phyloP scores from a whole-genome alignment of 805 yeast species.

The Teunomyces tritomae region DNA sequence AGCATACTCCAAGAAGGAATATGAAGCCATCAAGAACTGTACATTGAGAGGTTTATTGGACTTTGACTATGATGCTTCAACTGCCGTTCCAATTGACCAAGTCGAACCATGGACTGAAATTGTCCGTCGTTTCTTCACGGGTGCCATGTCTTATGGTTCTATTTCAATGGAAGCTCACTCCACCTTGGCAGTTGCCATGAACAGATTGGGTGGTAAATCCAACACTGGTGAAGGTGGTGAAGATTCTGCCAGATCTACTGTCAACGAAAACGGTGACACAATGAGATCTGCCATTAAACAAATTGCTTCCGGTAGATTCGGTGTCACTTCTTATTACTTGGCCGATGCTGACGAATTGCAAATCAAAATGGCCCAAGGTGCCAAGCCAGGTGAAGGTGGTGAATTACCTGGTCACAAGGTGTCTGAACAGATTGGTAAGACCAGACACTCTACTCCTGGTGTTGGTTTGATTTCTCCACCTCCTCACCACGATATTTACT shows the following conservation, averaged over 20 bases:
- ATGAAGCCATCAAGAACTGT: conserved; percentile 88
- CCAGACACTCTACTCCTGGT: conserved; percentile 95
- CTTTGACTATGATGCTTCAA: conserved; percentile 71
- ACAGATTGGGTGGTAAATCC: conserved; percentile 94
- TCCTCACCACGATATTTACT: conserved; percentile 97
- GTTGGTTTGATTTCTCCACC: conserved; percentile 98
- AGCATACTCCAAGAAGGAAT: conserved; percentile 83
- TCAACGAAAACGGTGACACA: conserved; percentile 85
- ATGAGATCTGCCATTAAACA: conserved; percentile 99
- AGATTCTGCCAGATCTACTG: conserved; percentile 84
- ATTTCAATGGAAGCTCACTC: conserved; percentile 98
- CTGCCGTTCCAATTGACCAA: conserved; percentile 89
- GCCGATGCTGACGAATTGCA: conserved; percentile 97
- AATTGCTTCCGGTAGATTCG: conserved; percentile 96
- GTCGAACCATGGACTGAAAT: conserved; percentile 99
- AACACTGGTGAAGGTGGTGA: conserved; percentile 99
- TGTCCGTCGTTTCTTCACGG: conserved; percentile 96
- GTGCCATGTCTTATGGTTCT: conserved; percentile 99
- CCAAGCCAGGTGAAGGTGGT: conserved; percentile 99
- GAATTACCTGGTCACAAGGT: conserved; percentile 96
- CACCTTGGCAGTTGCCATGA: conserved; percentile 97
- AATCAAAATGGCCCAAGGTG: conserved; percentile 99
- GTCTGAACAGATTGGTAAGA: conserved; percentile 80
- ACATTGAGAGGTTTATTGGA: conserved; percentile 92
- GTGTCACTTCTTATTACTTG: conserved; percentile 92